These are phyloP conservation scores for Drechslerella coelobrocha DNA, from an alignment of 2,329 filamentous ascomycete genomes.

Conservation along the genomic window DNA sequence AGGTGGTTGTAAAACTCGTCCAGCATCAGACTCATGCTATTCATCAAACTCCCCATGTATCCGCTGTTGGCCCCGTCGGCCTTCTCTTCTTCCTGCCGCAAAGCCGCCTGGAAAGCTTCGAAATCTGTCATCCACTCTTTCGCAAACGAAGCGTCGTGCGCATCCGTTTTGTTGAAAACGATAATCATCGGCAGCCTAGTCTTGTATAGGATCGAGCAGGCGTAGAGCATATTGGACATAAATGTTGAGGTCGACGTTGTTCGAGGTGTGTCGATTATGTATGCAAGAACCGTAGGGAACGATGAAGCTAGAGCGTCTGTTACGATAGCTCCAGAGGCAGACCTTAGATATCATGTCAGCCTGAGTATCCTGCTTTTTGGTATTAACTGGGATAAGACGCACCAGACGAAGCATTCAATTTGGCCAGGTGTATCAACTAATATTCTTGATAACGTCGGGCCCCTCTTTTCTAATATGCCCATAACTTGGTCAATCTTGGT, in stretches of 20 bases:
- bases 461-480: conserved; percentile 84
- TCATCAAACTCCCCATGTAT: conserved; percentile 94
- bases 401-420: conserved; percentile 98
- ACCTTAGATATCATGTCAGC: conserved; percentile 25
- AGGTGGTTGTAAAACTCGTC: conserved; percentile 97
- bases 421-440: conserved; percentile 95
- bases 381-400: conserved; percentile 60
- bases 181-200: conserved; percentile 98
- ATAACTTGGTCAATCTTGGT: conserved; percentile 98
- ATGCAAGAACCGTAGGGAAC: conserved; percentile 92
- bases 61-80: conserved; percentile 70
- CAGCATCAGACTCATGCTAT: conserved; percentile 96
- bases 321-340: conserved; percentile 86
- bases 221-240: conserved; percentile 99
- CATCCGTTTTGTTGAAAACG: conserved; percentile 99
- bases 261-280: conserved; percentile 83
- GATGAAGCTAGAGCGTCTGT: conserved; percentile 90
- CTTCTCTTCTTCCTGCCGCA: conserved; percentile 80
- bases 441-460: conserved; percentile 79
- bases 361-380: not conserved
- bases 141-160: conserved; percentile 86
- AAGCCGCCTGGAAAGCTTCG: conserved; percentile 87
- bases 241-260: conserved; percentile 94
- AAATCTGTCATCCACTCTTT: conserved; percentile 99
- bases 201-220: conserved; percentile 98